Conservation (phyloP, 169 alveolate genomes). For the Miamiensis avidus region DNA sequence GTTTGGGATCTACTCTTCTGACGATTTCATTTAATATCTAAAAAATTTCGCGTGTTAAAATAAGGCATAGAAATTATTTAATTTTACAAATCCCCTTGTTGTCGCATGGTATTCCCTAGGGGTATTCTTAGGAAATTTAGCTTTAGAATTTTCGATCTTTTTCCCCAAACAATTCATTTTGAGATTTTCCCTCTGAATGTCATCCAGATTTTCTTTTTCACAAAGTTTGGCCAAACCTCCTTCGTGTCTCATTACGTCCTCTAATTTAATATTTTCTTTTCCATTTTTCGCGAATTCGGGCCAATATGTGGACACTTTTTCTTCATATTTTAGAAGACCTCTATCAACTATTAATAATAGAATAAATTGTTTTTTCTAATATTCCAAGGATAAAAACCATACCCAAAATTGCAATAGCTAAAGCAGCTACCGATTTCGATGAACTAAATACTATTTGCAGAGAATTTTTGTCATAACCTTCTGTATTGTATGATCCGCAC, state of each 20-base stretch:
- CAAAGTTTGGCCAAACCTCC: neutral
- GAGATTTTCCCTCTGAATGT: too few relatives aligned
- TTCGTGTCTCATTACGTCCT: neutral
- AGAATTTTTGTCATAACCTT: neutral
- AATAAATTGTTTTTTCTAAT: too few relatives aligned
- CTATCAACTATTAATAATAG: neutral
- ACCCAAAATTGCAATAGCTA: neutral
- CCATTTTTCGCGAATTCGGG: neutral
- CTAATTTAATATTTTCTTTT: neutral
- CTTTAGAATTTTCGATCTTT: too few relatives aligned
- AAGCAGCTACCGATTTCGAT: neutral
- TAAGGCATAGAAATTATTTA: too few relatives aligned
- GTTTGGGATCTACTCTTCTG: too few relatives aligned
- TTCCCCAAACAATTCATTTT: too few relatives aligned
- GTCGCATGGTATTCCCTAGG: too few relatives aligned
- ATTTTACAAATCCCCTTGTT: too few relatives aligned
- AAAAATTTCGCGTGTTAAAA: too few relatives aligned
- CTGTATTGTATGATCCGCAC: neutral
- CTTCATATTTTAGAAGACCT: neutral
- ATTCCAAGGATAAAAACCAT: neutral
- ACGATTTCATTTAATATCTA: too few relatives aligned
- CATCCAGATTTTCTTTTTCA: too few relatives aligned
- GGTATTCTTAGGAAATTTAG: too few relatives aligned
- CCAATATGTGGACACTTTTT: neutral
- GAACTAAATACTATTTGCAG: neutral